These are phyloP conservation scores for Oehlia diaphana DNA, from an alignment of 192 early-diverging fungal species.

Conservation along the genomic window DNA sequence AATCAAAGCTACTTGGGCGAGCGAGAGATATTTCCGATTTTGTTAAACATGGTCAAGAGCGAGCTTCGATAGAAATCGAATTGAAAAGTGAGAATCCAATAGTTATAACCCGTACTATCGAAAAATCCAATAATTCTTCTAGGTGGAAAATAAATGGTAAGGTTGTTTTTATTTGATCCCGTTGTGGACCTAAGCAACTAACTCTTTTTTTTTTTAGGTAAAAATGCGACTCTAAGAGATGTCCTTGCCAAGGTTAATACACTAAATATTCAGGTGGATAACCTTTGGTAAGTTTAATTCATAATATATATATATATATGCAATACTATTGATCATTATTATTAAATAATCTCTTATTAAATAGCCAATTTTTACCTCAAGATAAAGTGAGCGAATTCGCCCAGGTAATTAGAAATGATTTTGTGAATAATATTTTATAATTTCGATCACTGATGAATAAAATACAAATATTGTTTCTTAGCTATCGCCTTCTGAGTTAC, in stretches of 20 bases:
- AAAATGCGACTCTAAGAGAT: conserved; percentile 57
- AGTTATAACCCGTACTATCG: conserved; percentile 62
- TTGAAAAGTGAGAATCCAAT: conserved; percentile 56
- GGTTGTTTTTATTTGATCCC: not conserved
- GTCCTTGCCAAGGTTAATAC: conserved; percentile 60
- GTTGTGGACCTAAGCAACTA: not conserved
- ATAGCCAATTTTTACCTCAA: conserved; percentile 93
- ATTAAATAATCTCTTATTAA: too few relatives aligned
- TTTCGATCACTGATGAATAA: too few relatives aligned
- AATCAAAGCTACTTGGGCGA: conserved; percentile 71
- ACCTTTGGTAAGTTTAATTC: conserved; percentile 70
- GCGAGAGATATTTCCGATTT: conserved; percentile 89
- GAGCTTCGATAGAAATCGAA: conserved; percentile 84
- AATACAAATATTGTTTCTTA: conserved; percentile 29
- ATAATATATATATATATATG: too few relatives aligned
- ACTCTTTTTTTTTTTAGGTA: conserved; percentile 42
- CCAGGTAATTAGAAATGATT: conserved; percentile 45
- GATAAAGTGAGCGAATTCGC: conserved; percentile 94
- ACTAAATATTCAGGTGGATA: conserved; percentile 91
- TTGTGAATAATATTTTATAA: not conserved
- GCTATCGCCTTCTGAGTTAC: conserved; percentile 74
- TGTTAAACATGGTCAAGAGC: conserved; percentile 84
- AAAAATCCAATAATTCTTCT: conserved; percentile 63
- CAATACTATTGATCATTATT: too few relatives aligned
- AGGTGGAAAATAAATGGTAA: conserved; percentile 84